Conservation (phyloP, 805 yeast species). For the Naumovozyma castellii region DNA sequence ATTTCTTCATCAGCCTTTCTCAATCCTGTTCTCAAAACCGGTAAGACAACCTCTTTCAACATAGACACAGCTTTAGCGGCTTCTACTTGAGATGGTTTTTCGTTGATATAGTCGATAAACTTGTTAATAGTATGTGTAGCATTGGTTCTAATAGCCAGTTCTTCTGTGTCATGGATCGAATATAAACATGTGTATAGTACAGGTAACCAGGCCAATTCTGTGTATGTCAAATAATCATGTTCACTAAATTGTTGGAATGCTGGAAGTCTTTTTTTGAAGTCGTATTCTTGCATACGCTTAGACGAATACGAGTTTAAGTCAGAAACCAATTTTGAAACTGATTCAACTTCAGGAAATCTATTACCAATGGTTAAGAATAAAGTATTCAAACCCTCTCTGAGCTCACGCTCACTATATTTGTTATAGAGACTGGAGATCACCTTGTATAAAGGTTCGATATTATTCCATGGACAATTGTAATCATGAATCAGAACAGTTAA, state of each 20-base stretch:
- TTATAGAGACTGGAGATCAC: conserved; percentile 51
- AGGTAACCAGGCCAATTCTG: conserved; percentile 68
- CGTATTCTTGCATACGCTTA: conserved; percentile 59
- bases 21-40: conserved; percentile 58
- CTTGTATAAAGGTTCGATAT: conserved; percentile 40
- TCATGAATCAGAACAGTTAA: conserved; percentile 46
- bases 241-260: conserved; percentile 64
- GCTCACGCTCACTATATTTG: conserved; percentile 46
- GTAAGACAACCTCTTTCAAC: conserved; percentile 49
- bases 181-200: conserved; percentile 57
- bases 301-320: conserved; percentile 64
- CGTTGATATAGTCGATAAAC: conserved; percentile 50
- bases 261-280: conserved; percentile 62
- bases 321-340: conserved; percentile 43
- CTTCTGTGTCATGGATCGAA: conserved; percentile 68
- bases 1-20: conserved; percentile 50
- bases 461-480: conserved; percentile 44
- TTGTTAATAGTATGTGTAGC: conserved; percentile 55
- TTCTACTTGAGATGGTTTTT: conserved; percentile 19
- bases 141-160: conserved; percentile 69
- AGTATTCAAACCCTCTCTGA: conserved; percentile 51
- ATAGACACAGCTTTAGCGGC: conserved; percentile 27
- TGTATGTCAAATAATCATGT: conserved; percentile 33
- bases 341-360: conserved; percentile 35
- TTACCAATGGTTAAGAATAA: conserved; percentile 53